phyloP scores from a whole-genome alignment of 2,329 filamentous ascomycete genomes.

The Colletotrichum tofieldiae region DNA sequence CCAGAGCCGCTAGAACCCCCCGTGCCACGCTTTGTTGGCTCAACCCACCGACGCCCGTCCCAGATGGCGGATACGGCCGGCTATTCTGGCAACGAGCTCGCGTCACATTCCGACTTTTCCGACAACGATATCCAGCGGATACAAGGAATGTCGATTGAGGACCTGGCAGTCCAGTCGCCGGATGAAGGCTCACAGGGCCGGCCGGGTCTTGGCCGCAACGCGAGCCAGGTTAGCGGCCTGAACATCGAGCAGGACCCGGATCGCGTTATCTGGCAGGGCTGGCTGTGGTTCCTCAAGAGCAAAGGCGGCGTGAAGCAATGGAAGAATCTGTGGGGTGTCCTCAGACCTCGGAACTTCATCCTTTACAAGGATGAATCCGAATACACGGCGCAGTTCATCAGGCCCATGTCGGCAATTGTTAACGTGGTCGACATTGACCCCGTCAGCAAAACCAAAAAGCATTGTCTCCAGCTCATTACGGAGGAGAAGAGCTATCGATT shows the following conservation, averaged over 20 bases:
- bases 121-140: slow-evolving; percentile 72
- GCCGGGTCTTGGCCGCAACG: slow-evolving; percentile 64
- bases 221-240: slow-evolving; percentile 75
- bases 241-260: slow-evolving; percentile 79
- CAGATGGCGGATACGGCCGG: slow-evolving; percentile 77
- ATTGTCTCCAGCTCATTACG: slow-evolving; percentile 93
- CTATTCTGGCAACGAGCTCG: slow-evolving; percentile 75
- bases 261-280: slow-evolving; percentile 94
- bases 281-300: slow-evolving; percentile 87
- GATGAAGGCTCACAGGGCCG: slow-evolving; percentile 40
- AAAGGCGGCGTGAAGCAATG: slow-evolving; percentile 90
- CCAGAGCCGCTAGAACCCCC: slow-evolving; percentile 69
- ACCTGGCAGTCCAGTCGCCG: slow-evolving; percentile 59
- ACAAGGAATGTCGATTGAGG: slow-evolving; percentile 68
- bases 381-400: slow-evolving; percentile 87
- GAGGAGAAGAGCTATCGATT: slow-evolving; percentile 90
- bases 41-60: slow-evolving; percentile 67
- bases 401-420: slow-evolving; percentile 84
- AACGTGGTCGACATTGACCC: slow-evolving; percentile 95
- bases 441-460: slow-evolving; percentile 84
- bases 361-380: slow-evolving; percentile 95
- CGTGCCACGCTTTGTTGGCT: slow-evolving; percentile 52
- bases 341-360: slow-evolving; percentile 87
- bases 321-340: slow-evolving; percentile 95
- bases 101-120: slow-evolving; percentile 90